These are phyloP conservation scores for Harrya chromipes DNA, from an alignment of 768 basidiomycete genomes.

Conservation along the genomic window DNA sequence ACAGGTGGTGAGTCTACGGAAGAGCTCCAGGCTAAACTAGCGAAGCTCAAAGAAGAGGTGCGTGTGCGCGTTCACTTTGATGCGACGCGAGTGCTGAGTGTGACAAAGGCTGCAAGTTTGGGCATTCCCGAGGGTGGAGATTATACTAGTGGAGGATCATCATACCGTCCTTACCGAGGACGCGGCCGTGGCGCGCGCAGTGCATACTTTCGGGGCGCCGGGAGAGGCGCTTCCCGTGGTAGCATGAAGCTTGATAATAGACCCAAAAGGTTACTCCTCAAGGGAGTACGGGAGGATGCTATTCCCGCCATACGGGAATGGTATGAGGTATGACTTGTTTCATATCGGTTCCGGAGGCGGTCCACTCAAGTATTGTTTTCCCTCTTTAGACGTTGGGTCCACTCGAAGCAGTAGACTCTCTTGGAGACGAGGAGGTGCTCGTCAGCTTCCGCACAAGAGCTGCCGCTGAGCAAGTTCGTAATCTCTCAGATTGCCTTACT, in stretches of 20 bases:
- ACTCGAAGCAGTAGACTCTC: slow-evolving; percentile 58
- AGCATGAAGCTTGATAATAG: slow-evolving; percentile 92
- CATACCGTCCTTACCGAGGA: slow-evolving; percentile 66
- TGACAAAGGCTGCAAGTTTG: slow-evolving; percentile 64
- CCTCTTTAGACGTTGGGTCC: slow-evolving; percentile 64
- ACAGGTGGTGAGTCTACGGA: slow-evolving; percentile 53
- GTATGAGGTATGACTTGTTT: slow-evolving; percentile 62
- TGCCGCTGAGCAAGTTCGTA: slow-evolving; percentile 74
- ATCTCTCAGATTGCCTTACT: not conserved
- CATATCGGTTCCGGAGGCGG: not conserved
- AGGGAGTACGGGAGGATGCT: slow-evolving; percentile 56
- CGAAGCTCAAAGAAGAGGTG: slow-evolving; percentile 78
- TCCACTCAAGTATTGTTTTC: slow-evolving; percentile 6
- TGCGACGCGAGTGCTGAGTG: slow-evolving; percentile 6
- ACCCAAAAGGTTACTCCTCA: slow-evolving; percentile 74
- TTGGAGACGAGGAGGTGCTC: slow-evolving; percentile 56
- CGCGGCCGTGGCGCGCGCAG: slow-evolving; percentile 58
- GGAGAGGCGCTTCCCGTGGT: slow-evolving; percentile 63
- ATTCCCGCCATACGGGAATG: slow-evolving; percentile 70
- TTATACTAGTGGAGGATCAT: slow-evolving; percentile 35
- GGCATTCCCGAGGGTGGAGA: slow-evolving; percentile 57
- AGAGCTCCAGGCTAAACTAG: slow-evolving; percentile 69
- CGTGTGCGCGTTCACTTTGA: slow-evolving; percentile 18
- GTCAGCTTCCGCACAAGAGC: slow-evolving; percentile 70
- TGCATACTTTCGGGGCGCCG: slow-evolving; percentile 55